phyloP scores from a whole-genome alignment of 2,329 filamentous ascomycete genomes.

The Macrophomina phaseolina region DNA sequence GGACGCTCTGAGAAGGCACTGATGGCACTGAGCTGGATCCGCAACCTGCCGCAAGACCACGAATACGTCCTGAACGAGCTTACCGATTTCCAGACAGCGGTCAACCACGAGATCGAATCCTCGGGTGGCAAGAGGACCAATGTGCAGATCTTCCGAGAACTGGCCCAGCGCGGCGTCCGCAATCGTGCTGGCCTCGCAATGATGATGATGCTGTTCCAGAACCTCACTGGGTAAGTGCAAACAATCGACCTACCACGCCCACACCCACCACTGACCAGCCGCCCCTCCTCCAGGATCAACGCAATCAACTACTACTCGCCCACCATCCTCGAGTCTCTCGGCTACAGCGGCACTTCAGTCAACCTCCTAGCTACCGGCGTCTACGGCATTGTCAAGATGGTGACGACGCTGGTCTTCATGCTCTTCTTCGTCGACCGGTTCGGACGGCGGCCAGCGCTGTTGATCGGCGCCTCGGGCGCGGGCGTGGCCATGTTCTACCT shows the following conservation, averaged over 20 bases:
- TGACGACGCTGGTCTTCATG: constrained; percentile 67
- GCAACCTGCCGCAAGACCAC: constrained; percentile 53
- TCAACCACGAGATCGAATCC: constrained; percentile 62
- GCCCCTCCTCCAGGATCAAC: constrained; percentile 34
- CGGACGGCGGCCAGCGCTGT: constrained; percentile 65
- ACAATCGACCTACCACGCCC: too few species aligned
- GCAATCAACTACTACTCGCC: constrained; percentile 69
- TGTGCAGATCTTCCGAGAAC: constrained; percentile 49
- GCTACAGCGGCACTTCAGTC: constrained; percentile 61
- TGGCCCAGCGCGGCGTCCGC: constrained; percentile 50
- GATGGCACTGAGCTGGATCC: constrained; percentile 60
- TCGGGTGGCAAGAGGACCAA: constrained; percentile 50
- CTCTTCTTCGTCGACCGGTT: constrained; percentile 73
- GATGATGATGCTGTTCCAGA: constrained; percentile 70
- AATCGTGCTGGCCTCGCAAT: constrained; percentile 69
- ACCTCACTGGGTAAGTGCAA: constrained; percentile 64
- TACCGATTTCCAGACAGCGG: constrained; percentile 45
- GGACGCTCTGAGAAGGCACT: constrained; percentile 72
- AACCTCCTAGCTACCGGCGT: constrained; percentile 75
- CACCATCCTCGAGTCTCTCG: constrained; percentile 70
- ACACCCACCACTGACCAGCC: background rate
- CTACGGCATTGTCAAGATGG: constrained; percentile 74
- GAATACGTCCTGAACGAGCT: constrained; percentile 44
- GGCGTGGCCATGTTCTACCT: constrained; percentile 71
- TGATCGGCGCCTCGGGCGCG: constrained; percentile 69